Conservation (phyloP, 257 asterid species). For the Cinchona pubescens region DNA sequence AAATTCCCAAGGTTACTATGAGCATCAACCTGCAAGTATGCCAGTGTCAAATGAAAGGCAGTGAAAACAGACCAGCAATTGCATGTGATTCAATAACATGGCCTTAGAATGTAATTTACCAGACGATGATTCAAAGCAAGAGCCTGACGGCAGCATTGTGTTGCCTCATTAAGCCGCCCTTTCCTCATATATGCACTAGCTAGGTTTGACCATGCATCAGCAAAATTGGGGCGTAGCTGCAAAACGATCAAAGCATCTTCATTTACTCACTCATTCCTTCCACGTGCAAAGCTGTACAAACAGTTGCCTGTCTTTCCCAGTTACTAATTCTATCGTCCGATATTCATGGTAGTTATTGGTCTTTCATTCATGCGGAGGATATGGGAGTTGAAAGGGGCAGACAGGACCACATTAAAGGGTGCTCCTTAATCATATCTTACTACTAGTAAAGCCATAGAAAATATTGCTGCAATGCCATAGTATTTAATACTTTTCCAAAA, state of each 20-base stretch:
- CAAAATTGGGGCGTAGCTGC: conserved; percentile 99
- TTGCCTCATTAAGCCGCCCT: conserved; percentile 92
- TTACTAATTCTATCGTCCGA: not conserved
- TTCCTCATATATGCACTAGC: conserved; percentile 98
- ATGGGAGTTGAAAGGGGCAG: not conserved
- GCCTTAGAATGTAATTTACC: conserved; percentile 41
- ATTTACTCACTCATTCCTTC: not conserved
- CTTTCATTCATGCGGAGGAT: no score
- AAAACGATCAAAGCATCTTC: conserved; percentile 14
- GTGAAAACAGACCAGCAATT: not conserved
- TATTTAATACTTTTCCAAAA: no score
- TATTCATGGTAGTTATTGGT: not conserved
- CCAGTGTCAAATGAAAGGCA: conserved; percentile 16
- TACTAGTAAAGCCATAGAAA: not conserved
- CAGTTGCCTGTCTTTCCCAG: not conserved
- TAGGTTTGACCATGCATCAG: conserved; percentile 99
- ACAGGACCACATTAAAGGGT: not conserved
- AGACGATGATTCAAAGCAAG: conserved; percentile 81
- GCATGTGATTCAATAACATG: not conserved
- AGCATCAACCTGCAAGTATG: conserved; percentile 81
- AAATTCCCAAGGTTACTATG: conserved; percentile 97
- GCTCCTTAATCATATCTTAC: not conserved
- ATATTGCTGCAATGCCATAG: not conserved
- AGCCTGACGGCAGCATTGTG: conserved; percentile 99
- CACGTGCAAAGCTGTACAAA: not conserved